These are phyloP conservation scores for Pestalotiopsis sp. DNA, from an alignment of 2,329 filamentous ascomycete genomes.

Conservation along the genomic window DNA sequence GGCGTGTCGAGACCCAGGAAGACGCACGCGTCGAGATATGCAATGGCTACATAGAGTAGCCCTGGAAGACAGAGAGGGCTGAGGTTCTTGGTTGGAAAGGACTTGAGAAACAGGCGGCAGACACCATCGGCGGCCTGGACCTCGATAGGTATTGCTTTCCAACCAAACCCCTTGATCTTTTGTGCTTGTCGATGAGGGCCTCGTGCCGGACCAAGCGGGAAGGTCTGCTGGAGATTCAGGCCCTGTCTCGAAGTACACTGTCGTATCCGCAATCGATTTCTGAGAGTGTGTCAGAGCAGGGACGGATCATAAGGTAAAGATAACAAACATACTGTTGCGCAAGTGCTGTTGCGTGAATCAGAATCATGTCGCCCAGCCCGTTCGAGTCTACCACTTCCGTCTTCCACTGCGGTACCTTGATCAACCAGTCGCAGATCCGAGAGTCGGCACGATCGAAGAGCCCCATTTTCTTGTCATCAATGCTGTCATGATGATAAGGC, in stretches of 20 bases:
- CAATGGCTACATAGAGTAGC: slow-evolving; percentile 29
- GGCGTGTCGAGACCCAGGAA: slow-evolving; percentile 35
- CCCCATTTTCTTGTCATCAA: slow-evolving; percentile 26
- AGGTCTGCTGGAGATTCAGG: slow-evolving; percentile 33
- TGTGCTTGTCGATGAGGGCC: slow-evolving; percentile 31
- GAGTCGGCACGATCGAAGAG: slow-evolving; percentile 37
- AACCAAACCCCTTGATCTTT: slow-evolving; percentile 30
- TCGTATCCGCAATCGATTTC: slow-evolving; percentile 30
- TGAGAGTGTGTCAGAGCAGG: slow-evolving; percentile 13
- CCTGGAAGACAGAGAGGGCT: slow-evolving; percentile 27
- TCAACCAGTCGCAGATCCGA: slow-evolving; percentile 40
- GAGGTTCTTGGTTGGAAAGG: slow-evolving; percentile 31
- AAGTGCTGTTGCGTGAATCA: slow-evolving; percentile 38
- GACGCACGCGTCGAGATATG: slow-evolving; percentile 36
- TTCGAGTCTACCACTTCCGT: slow-evolving; percentile 39
- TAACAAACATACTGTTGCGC: slow-evolving; percentile 36
- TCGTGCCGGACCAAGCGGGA: slow-evolving; percentile 28
- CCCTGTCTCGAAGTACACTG: slow-evolving; percentile 27
- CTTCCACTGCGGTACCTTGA: slow-evolving; percentile 42
- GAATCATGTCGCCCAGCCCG: slow-evolving; percentile 39
- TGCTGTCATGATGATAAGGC: slow-evolving; percentile 27
- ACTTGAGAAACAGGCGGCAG: slow-evolving; percentile 33
- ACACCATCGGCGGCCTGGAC: slow-evolving; percentile 35
- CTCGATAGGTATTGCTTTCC: slow-evolving; percentile 32
- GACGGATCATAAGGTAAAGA: not conserved